These are phyloP conservation scores for Ascochyta pisi DNA, from an alignment of 2,329 filamentous ascomycete species.

Conservation along the genomic window DNA sequence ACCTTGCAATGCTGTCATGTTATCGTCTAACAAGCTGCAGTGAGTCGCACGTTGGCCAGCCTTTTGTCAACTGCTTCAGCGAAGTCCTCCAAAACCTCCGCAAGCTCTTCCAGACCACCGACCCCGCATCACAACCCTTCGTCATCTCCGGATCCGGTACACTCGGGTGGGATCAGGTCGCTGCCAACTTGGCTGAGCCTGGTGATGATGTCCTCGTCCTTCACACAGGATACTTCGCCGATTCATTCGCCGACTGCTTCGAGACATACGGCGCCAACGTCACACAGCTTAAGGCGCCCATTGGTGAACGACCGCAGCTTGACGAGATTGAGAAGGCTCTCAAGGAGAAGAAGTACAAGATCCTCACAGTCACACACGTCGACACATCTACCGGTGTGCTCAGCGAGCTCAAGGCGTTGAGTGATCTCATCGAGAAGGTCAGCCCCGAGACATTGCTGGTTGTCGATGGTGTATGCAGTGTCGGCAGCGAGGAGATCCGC, in stretches of 20 bases:
- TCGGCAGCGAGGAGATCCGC: constrained; percentile 92
- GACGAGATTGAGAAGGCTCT: constrained; percentile 88
- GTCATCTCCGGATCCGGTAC: constrained; percentile 94
- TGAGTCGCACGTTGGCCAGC: constrained; percentile 90
- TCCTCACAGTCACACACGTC: constrained; percentile 93
- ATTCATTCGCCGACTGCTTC: constrained; percentile 92
- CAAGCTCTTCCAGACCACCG: constrained; percentile 90
- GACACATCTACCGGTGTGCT: constrained; percentile 97
- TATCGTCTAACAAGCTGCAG: constrained; percentile 54
- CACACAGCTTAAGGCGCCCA: constrained; percentile 86
- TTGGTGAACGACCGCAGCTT: constrained; percentile 86
- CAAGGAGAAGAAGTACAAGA: constrained; percentile 90
- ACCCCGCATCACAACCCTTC: constrained; percentile 85
- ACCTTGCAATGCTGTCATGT: background rate
- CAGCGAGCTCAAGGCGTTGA: constrained; percentile 84
- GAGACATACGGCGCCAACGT: constrained; percentile 88
- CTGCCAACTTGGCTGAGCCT: constrained; percentile 88
- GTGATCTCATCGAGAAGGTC: constrained; percentile 82
- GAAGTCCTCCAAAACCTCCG: constrained; percentile 87
- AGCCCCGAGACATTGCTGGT: constrained; percentile 91
- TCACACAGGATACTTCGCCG: constrained; percentile 96
- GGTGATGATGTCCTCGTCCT: constrained; percentile 92
- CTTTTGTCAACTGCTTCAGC: constrained; percentile 89
- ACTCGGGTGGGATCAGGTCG: constrained; percentile 94
- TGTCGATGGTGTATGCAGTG: constrained; percentile 96